phyloP scores from a whole-genome alignment of 306 rosid species.

The Dalbergia oliveri region DNA sequence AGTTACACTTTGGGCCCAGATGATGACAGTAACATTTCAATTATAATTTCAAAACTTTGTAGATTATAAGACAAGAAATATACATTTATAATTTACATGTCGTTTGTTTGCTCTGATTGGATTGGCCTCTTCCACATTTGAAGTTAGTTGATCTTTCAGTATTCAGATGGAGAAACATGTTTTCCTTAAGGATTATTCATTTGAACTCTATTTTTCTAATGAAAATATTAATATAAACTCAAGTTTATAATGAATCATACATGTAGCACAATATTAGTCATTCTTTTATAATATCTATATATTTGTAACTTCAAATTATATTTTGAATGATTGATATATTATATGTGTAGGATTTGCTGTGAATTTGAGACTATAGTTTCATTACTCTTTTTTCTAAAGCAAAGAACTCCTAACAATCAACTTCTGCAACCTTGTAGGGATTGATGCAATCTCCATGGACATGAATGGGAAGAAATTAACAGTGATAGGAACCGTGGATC shows the following conservation, averaged over 20 bases:
- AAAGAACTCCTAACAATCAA: conserved; percentile 6
- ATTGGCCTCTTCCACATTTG: neutral
- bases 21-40: neutral
- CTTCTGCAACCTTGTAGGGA: conserved; percentile 60
- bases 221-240: too few species aligned
- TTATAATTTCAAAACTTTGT: too few species aligned
- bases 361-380: too few species aligned
- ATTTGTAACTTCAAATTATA: too few species aligned
- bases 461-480: conserved; percentile 89
- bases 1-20: neutral
- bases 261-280: too few species aligned
- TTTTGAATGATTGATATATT: too few species aligned
- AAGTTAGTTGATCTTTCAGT: neutral
- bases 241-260: too few species aligned
- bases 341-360: too few species aligned
- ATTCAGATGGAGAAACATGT: neutral
- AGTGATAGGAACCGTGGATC: conserved; percentile 88
- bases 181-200: neutral
- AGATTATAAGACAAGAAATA: neutral
- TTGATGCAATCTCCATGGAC: conserved; percentile 87
- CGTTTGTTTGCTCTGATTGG: conserved; percentile 4
- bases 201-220: neutral
- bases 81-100: neutral
- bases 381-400: neutral
- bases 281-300: too few species aligned